Conservation (phyloP, 768 basidiomycete genomes). For the Termitomyces sp. region DNA sequence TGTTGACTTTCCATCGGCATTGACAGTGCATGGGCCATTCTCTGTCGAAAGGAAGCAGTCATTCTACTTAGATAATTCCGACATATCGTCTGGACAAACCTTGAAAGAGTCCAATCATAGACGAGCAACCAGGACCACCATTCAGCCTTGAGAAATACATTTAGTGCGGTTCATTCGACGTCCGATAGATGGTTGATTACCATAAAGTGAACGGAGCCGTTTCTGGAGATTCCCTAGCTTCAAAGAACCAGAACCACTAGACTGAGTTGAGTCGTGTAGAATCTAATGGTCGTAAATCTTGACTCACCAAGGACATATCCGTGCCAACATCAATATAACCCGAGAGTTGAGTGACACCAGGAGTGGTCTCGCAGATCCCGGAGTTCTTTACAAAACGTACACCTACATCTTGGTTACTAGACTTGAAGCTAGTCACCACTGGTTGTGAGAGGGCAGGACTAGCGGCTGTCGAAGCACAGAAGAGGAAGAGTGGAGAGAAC, state of each 20-base stretch:
- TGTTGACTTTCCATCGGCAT: conserved; percentile 45
- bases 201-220: conserved; percentile 64
- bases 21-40: conserved; percentile 58
- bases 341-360: conserved; percentile 51
- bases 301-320: conserved; percentile 52
- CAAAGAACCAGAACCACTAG: conserved; percentile 76
- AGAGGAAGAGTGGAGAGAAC: not conserved
- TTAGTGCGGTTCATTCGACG: not conserved
- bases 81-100: conserved; percentile 21
- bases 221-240: conserved; percentile 50
- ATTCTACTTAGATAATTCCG: not conserved
- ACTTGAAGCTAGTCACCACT: conserved; percentile 20
- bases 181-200: conserved; percentile 20
- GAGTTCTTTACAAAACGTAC: conserved; percentile 53
- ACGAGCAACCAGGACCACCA: conserved; percentile 57
- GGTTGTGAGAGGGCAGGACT: conserved; percentile 26
- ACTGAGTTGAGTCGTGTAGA: not conserved
- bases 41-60: conserved; percentile 26
- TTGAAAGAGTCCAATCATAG: conserved; percentile 63
- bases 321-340: conserved; percentile 55
- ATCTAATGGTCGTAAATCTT: not conserved
- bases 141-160: conserved; percentile 33
- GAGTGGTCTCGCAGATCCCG: conserved; percentile 61
- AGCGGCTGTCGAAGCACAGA: not conserved
- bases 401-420: conserved; percentile 18